Conservation (phyloP, 2,329 filamentous ascomycete species). For the Gyromitra esculenta region DNA sequence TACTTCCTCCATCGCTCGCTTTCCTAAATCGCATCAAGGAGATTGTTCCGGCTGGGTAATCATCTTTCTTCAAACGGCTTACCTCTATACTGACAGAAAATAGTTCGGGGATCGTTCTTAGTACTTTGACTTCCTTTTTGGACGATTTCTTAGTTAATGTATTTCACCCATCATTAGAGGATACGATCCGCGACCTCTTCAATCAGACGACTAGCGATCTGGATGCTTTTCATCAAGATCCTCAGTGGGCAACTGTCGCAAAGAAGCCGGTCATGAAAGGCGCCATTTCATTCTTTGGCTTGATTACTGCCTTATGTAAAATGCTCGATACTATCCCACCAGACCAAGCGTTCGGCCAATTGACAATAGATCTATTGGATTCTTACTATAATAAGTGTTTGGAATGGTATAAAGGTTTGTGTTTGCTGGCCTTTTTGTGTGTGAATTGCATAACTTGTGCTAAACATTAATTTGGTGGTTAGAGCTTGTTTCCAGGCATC, state of each 20-base stretch:
- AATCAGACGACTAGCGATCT: constrained; percentile 84
- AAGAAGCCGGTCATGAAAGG: constrained; percentile 91
- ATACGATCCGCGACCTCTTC: constrained; percentile 89
- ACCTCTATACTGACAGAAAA: constrained; percentile 7
- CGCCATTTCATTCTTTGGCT: constrained; percentile 83
- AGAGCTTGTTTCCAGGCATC: constrained; percentile 53
- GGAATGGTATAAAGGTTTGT: constrained; percentile 77
- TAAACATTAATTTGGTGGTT: constrained; percentile 18
- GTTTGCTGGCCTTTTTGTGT: not conserved
- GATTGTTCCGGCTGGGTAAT: constrained; percentile 83
- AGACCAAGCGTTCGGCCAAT: constrained; percentile 90
- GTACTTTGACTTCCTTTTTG: constrained; percentile 93
- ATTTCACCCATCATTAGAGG: constrained; percentile 94
- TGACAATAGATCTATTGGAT: constrained; percentile 91
- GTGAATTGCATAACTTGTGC: not conserved
- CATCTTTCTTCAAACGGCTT: not conserved
- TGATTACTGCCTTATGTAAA: constrained; percentile 90
- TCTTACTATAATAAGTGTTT: constrained; percentile 93
- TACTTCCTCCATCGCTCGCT: constrained; percentile 87
- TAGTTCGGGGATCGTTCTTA: constrained; percentile 63
- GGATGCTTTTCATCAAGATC: constrained; percentile 87
- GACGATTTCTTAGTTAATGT: constrained; percentile 99
- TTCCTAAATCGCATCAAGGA: constrained; percentile 92
- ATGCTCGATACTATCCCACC: constrained; percentile 96
- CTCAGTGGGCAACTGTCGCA: constrained; percentile 80